phyloP scores from a whole-genome alignment of 176 grass and related monocot species.

The Rhynchospora pubera region DNA sequence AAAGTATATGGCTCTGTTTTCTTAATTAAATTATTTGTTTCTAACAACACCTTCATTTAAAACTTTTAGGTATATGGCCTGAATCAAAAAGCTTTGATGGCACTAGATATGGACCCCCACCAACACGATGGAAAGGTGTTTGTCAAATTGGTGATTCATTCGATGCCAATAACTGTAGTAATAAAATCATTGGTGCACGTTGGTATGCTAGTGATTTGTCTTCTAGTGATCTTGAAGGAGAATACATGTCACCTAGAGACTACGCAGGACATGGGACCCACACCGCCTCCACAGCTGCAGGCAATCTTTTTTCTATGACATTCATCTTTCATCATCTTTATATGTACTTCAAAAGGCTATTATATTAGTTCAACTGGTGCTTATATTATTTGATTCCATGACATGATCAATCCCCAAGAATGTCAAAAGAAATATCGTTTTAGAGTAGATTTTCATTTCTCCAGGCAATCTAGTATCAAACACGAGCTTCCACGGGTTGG shows the following conservation, averaged over 20 bases:
- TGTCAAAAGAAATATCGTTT: background rate
- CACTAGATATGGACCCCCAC: constrained; percentile 25
- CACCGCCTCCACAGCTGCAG: constrained; percentile 42
- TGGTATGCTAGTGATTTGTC: constrained; percentile 19
- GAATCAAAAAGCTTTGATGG: constrained; percentile 57
- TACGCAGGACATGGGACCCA: constrained; percentile 25
- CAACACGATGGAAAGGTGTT: constrained; percentile 31
- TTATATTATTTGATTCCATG: too few relatives aligned
- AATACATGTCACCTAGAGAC: constrained; percentile 39
- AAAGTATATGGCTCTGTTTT: too few relatives aligned
- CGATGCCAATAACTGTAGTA: constrained; percentile 33
- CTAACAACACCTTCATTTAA: background rate
- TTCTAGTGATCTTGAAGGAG: background rate
- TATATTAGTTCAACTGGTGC: background rate
- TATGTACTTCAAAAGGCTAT: background rate
- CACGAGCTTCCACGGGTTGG: constrained; percentile 30
- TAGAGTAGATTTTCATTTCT: background rate
- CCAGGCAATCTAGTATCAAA: constrained; percentile 4
- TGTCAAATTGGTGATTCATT: constrained; percentile 30
- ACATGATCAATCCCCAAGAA: too few relatives aligned
- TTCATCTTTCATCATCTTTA: too few relatives aligned
- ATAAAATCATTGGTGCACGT: constrained; percentile 51
- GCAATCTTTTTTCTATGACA: background rate
- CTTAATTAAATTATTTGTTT: background rate
- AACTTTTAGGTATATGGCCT: constrained; percentile 45